phyloP scores from a whole-genome alignment of 805 yeast genomes.

The Yarrowia sp. region DNA sequence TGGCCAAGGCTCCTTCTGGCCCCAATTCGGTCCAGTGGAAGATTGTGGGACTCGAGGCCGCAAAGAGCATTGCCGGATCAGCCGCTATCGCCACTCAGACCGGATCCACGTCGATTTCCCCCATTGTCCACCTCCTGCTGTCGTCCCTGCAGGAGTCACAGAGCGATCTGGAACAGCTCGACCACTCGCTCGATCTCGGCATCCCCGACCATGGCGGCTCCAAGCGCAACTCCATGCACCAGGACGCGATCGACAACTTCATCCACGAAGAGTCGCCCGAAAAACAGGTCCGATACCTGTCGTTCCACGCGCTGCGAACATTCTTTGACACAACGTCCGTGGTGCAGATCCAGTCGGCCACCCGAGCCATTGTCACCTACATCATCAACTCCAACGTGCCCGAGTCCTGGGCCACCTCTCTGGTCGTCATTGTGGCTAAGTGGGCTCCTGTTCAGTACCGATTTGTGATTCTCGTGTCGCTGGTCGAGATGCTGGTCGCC shows the following conservation, averaged over 20 bases:
- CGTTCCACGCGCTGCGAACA: constrained; percentile 48
- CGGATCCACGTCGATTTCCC: constrained; percentile 35
- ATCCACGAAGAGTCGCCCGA: constrained; percentile 20
- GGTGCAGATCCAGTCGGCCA: constrained; percentile 57
- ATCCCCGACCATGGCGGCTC: neutral
- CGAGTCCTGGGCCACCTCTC: constrained; percentile 51
- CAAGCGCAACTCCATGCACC: constrained; percentile 17
- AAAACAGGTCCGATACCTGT: constrained; percentile 23
- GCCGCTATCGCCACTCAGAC: constrained; percentile 38
- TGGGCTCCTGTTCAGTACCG: constrained; percentile 82
- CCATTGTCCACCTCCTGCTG: constrained; percentile 35
- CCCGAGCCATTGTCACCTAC: constrained; percentile 52
- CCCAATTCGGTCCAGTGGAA: constrained; percentile 31
- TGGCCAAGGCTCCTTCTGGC: constrained; percentile 1
- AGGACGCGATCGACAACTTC: constrained; percentile 8
- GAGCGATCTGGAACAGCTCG: constrained; percentile 4
- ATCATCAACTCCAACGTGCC: constrained; percentile 39
- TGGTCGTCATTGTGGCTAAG: constrained; percentile 63
- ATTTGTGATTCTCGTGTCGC: constrained; percentile 57
- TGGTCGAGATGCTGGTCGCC: constrained; percentile 39
- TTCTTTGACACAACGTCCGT: constrained; percentile 64
- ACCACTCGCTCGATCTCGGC: constrained; percentile 15
- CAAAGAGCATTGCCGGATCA: constrained; percentile 41
- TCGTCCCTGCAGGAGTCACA: constrained; percentile 30
- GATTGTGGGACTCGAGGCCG: constrained; percentile 46